These are phyloP conservation scores for Ogataea minuta DNA, from an alignment of 805 yeast genomes.

Conservation along the genomic window DNA sequence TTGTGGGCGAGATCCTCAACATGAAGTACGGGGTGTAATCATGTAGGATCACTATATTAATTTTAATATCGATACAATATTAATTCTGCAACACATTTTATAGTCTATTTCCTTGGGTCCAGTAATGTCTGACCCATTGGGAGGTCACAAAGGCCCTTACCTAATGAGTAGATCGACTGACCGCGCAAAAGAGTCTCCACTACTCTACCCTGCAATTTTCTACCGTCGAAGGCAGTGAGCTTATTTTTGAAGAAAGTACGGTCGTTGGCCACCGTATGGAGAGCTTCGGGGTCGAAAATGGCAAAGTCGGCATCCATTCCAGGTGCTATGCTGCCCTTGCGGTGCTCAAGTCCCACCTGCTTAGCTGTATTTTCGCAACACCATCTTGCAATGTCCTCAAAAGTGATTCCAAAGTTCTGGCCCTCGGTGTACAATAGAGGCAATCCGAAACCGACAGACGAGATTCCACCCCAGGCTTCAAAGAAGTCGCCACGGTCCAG, in stretches of 20 bases:
- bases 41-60: conserved; percentile 2
- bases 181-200: conserved; percentile 82
- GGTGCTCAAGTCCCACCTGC: conserved; percentile 73
- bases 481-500: conserved; percentile 82
- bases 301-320: conserved; percentile 91
- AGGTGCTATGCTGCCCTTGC: conserved; percentile 67
- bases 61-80: conserved; percentile 2
- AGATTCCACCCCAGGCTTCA: conserved; percentile 95
- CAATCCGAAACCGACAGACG: conserved; percentile 89
- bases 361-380: conserved; percentile 78
- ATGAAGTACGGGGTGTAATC: conserved; percentile 29
- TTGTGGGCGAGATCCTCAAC: conserved; percentile 24
- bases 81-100: background rate
- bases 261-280: conserved; percentile 50
- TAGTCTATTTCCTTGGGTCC: conserved; percentile 48
- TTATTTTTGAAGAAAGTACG: conserved; percentile 78
- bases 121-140: conserved; percentile 61
- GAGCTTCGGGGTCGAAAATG: conserved; percentile 65
- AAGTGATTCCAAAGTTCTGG: conserved; percentile 32
- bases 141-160: conserved; percentile 51
- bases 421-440: conserved; percentile 81
- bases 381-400: conserved; percentile 72
- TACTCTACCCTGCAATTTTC: conserved; percentile 66
- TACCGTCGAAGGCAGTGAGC: conserved; percentile 82
- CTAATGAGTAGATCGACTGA: conserved; percentile 55